Evolutionary conservation across 805 yeast genomes (phyloP), one percentile per base, ranked within the genome.

Genomic region (Lipomyces spencermartinsiae): DNA sequence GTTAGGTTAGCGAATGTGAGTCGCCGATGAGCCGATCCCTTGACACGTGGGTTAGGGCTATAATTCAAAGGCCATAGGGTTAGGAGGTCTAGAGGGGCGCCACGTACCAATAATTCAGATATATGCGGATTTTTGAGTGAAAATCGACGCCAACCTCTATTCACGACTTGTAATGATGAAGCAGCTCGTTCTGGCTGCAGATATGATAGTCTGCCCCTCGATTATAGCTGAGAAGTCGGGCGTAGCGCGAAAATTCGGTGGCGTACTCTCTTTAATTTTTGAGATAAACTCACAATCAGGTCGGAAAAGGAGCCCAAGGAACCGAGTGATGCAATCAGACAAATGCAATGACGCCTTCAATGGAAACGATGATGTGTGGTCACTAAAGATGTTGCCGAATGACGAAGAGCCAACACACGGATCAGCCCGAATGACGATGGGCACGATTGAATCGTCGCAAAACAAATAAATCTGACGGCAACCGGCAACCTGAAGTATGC

Each of bases 1-100:
- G 59, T 57, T 57, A 57, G 59, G 59, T 53, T 53, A 53, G 56
- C n/a, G 12, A 49, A 14, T 49, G 54, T 37, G 43, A 37, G 43
- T 37, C 43, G 43, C 54, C 29, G 29, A 49, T 49, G 54, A 53
- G 56, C n/a, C n/a, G 56, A 53, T 5, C 25, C 29, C 12, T 16
- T 43, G 49, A 43, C 49, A 19, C n/a, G n/a, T 43, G 49, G 56
- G 56, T 53, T 53, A 25, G 56, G 56, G 43, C 22, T 54, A 8
- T 16, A 14, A 9, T 4, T 8, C 1, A 6, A 53, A 25, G 34
- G 34, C 56, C 31, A 34, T 34, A 57, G 37, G 59, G 59, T 57
- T 57, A 57, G 59, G 59, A 34, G 14, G 1, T 19, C 16, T 53
- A 19, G 22, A 14, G 31, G 7, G 43, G 14, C 49, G 49, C 49